phyloP scores from a whole-genome alignment of 768 basidiomycete species.

The Tremella yokohamensis region DNA sequence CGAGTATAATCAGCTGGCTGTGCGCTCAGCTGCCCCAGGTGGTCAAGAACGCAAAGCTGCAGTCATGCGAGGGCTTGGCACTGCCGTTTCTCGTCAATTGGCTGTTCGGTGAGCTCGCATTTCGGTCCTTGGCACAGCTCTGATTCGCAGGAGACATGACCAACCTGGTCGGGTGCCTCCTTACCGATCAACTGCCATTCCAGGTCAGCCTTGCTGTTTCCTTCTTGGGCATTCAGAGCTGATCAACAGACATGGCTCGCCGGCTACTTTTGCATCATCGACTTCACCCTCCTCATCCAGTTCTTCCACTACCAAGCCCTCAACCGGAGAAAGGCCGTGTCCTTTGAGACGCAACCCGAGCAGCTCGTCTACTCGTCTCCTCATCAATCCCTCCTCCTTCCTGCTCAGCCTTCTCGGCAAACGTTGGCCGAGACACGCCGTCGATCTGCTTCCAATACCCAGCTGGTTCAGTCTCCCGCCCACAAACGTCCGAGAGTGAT shows the following conservation, averaged over 20 bases:
- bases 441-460: background rate
- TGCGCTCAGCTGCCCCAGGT: conserved; percentile 59
- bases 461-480: background rate
- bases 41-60: conserved; percentile 67
- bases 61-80: conserved; percentile 85
- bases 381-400: conserved; percentile 34
- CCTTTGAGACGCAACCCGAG: conserved; percentile 5
- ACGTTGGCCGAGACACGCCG: conserved; percentile 5
- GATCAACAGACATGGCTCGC: conserved; percentile 77
- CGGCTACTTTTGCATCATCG: conserved; percentile 81
- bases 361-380: conserved; percentile 19
- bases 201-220: conserved; percentile 60
- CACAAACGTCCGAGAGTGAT: background rate
- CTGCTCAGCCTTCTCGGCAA: conserved; percentile 6
- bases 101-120: conserved; percentile 66
- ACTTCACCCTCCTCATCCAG: conserved; percentile 70
- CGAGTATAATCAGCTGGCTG: conserved; percentile 45
- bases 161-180: conserved; percentile 72
- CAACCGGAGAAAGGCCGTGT: conserved; percentile 11
- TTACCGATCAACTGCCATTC: conserved; percentile 91
- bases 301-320: conserved; percentile 66
- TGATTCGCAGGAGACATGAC: conserved; percentile 73
- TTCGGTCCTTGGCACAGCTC: background rate
- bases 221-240: background rate
- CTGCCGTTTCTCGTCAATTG: conserved; percentile 91